phyloP scores from a whole-genome alignment of 257 asterid species.

The Anisodus acutangulus region DNA sequence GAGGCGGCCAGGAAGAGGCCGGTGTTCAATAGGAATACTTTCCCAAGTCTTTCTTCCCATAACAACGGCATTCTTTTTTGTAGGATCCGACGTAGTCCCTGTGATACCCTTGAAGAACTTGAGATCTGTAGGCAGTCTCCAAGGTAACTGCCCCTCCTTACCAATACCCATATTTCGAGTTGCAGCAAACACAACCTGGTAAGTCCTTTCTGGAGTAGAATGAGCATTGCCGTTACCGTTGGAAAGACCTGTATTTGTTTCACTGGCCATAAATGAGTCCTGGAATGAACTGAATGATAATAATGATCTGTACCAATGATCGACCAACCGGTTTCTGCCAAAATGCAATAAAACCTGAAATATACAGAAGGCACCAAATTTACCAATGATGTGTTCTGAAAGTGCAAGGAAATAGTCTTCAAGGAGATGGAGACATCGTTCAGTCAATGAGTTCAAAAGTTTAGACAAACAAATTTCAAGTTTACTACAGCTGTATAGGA shows the following conservation, averaged over 20 bases:
- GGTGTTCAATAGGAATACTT: conserved; percentile 77
- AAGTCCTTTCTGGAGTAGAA: conserved; percentile 54
- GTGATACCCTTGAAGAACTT: conserved; percentile 87
- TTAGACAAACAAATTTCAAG: neutral
- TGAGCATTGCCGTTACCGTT: conserved; percentile 42
- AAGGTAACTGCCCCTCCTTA: conserved; percentile 83
- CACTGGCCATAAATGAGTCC: conserved; percentile 57
- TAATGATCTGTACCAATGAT: conserved; percentile 27
- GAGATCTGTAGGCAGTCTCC: conserved; percentile 91
- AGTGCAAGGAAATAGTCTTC: neutral
- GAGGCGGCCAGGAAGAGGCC: conserved; percentile 92
- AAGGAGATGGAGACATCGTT: neutral
- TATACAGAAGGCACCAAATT: conserved; percentile 33
- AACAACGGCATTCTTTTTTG: conserved; percentile 82
- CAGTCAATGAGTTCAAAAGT: conserved; percentile 2
- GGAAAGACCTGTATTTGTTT: conserved; percentile 43
- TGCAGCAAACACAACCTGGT: conserved; percentile 96
- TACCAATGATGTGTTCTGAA: conserved; percentile 40
- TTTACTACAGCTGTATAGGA: neutral
- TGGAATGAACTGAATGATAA: conserved; percentile 5
- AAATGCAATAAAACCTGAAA: conserved; percentile 36
- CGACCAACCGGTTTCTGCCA: conserved; percentile 34
- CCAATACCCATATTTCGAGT: conserved; percentile 91
- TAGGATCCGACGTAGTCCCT: conserved; percentile 57
- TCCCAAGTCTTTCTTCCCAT: conserved; percentile 99